Percentiles rank a stretch among this genome's conserved stretches.
These are phyloP conservation scores for Theobroma cacao DNA, from an alignment of 345 rosid genomes.

Conservation along the genomic window DNA sequence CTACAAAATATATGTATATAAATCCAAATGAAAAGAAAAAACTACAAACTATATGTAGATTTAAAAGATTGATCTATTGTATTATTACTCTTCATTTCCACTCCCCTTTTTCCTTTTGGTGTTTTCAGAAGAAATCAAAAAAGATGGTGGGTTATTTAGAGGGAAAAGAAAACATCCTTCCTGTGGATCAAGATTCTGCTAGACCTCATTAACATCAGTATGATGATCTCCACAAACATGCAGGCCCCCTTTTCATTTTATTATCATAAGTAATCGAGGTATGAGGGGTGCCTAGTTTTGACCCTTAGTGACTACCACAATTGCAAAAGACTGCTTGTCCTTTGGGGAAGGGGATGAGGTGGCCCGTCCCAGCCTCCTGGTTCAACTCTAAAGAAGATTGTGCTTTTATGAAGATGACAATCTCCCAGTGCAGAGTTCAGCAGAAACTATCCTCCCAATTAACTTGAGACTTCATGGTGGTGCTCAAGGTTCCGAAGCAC, in stretches of 20 bases:
- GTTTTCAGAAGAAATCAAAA: neutral
- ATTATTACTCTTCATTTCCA: neutral
- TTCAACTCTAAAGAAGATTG: neutral
- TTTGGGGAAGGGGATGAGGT: neutral
- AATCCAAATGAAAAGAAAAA: neutral
- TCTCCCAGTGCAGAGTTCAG: neutral
- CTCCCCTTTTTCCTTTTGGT: neutral
- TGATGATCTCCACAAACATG: neutral
- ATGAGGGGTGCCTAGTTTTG: neutral
- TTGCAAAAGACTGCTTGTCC: neutral
- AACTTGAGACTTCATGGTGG: conserved; percentile 39
- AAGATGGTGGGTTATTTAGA: neutral
- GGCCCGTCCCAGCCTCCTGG: neutral
- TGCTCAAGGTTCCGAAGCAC: conserved; percentile 89
- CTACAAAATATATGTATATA: neutral
- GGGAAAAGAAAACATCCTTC: neutral
- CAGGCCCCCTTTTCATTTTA: neutral
- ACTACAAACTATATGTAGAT: neutral
- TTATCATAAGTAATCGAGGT: neutral
- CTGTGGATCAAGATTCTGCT: neutral
- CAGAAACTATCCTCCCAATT: neutral
- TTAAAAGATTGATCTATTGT: neutral
- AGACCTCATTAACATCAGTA: neutral
- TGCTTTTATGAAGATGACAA: neutral
- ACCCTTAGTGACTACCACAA: neutral